Evolutionary conservation across 2,329 filamentous ascomycete genomes (phyloP), one percentile per base, ranked within the genome.

Genomic region (Lachnellula cervina): DNA sequence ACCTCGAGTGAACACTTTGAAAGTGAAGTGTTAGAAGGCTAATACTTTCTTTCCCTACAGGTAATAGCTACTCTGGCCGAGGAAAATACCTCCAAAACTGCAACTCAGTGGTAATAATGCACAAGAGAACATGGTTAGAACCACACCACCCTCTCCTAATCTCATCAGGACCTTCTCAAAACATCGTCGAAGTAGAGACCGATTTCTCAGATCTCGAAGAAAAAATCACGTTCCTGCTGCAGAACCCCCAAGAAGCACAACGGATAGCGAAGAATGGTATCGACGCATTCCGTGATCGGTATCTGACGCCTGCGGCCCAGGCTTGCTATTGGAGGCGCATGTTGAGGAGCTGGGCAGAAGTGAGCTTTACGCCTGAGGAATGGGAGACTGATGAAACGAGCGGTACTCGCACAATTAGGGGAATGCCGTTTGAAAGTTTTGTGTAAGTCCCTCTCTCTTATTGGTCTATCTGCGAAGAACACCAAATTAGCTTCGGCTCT

Each of bases 251-350:
- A 5, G 65, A 71, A 4, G 77, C 78, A n/a, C 70, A 77, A 63
- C 66, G 66, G 35, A 80, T 83, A 52, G 79, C 79, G 14, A 38
- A 54, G 38, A 64, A 66, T 45, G 60, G 55, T 13, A 57, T 60
- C 5, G 67, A 74, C 28, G 58, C 45, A 11, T 64, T 68, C 44
- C 43, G 64, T 23, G 80, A 81, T 61, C 68, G 76, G 3, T 81
- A 81, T 62, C 67, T 81, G 32, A 81, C 78, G 1, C 77, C 78
- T 1, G 77, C 78, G 3, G 78, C 79, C 1, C 77, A 81, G 65
- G 73, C 75, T 2, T 82, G 79, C 59, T 82, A 82, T 59, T 82
- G 79, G 60, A 52, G 60, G 25, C 34, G 56, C 48, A 38, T 59
- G 55, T 25, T 61, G 17, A 25, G 37, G 17, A 54, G 58, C 1